A percentile compares a stretch with the other conserved stretches of the same genome.
Conservation (phyloP, 805 yeast genomes). For the Monosporozyma solicola region DNA sequence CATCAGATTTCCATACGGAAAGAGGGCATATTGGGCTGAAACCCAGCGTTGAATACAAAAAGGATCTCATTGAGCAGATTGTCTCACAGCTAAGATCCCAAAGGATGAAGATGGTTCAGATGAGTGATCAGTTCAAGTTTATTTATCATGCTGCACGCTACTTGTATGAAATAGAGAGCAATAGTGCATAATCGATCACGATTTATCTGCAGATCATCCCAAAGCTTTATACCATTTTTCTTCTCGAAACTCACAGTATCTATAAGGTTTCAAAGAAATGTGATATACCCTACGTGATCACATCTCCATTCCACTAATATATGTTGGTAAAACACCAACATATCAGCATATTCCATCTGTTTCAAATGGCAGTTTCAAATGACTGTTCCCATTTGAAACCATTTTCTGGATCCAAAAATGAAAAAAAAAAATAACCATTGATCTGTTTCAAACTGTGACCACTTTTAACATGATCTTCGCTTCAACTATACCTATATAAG, state of each 20-base stretch:
- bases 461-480: no score
- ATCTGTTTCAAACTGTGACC: no score
- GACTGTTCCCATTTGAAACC: no score
- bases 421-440: no score
- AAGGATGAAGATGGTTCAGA: constrained; percentile 31
- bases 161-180: constrained; percentile 3
- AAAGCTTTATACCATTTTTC: neutral
- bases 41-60: constrained; percentile 9
- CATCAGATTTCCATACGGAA: constrained; percentile 14
- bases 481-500: no score
- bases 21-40: constrained; percentile 1
- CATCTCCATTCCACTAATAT: neutral
- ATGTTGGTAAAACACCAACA: neutral
- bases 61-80: constrained; percentile 28
- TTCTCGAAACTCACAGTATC: neutral
- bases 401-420: no score
- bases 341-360: neutral
- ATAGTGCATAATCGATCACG: neutral
- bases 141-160: constrained; percentile 28
- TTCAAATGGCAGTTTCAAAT: neutral
- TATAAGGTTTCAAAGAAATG: no score
- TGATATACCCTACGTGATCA: no score
- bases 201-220: no score
- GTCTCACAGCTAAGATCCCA: constrained; percentile 28
- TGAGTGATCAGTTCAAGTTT: constrained; percentile 26